These are phyloP conservation scores for Telfairia occidentalis DNA, from an alignment of 331 rosid species.

Conservation along the genomic window DNA sequence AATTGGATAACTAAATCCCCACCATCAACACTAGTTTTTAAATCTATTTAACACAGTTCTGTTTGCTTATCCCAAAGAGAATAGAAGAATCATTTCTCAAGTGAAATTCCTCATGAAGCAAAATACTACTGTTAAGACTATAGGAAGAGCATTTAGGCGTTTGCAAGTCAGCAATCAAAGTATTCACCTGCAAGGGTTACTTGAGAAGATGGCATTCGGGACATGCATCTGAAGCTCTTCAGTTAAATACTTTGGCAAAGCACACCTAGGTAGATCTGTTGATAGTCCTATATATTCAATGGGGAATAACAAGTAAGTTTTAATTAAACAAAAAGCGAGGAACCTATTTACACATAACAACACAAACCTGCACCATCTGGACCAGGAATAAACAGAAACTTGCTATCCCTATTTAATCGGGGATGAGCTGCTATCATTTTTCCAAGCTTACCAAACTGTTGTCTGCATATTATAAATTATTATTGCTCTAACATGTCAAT, in stretches of 20 bases:
- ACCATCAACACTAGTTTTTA: background rate
- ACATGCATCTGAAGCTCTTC: slow-evolving; percentile 69
- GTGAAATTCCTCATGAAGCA: background rate
- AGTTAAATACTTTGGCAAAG: slow-evolving; percentile 68
- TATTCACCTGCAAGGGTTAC: slow-evolving; percentile 87
- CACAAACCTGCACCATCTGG: slow-evolving; percentile 90
- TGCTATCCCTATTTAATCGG: slow-evolving; percentile 52
- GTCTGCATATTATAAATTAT: slow-evolving; percentile 32
- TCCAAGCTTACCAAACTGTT: slow-evolving; percentile 81
- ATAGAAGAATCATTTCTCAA: background rate
- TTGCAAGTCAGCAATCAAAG: slow-evolving; percentile 13
- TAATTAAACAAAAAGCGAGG: background rate
- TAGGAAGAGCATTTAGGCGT: background rate
- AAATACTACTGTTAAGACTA: background rate
- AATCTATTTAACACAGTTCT: background rate
- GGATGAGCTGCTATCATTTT: slow-evolving; percentile 61
- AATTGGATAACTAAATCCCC: background rate
- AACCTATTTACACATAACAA: slow-evolving; percentile 5
- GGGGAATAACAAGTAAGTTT: background rate
- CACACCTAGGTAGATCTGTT: slow-evolving; percentile 58
- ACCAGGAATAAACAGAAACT: slow-evolving; percentile 86
- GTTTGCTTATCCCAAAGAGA: background rate
- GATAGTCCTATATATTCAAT: slow-evolving; percentile 46
- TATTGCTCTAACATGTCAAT: slow-evolving; percentile 3
- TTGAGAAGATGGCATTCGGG: slow-evolving; percentile 75